Percentiles rank a stretch among this genome's conserved stretches.
Evolutionary conservation across 768 basidiomycete species (phyloP).

Genomic region (Tephrocybe sp.): DNA sequence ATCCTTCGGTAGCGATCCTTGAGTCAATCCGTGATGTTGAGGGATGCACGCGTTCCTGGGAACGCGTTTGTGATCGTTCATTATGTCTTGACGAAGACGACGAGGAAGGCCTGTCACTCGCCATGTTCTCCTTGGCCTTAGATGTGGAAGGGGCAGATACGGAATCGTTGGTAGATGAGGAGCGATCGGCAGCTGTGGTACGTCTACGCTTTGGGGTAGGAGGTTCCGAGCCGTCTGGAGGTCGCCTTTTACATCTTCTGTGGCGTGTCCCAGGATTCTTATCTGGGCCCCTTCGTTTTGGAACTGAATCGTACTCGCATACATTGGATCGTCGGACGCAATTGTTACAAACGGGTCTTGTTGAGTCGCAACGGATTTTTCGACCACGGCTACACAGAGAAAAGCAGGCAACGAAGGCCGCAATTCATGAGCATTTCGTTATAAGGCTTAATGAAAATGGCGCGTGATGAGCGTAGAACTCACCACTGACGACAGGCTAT

Average conservation of each 20-base stretch:
- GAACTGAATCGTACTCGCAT: slow-evolving; percentile 78
- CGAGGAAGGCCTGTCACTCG: slow-evolving; percentile 24
- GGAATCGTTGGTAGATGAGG: slow-evolving; percentile 32
- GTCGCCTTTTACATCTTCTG: slow-evolving; percentile 82
- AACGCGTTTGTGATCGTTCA: slow-evolving; percentile 23
- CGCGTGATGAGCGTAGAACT: slow-evolving; percentile 33
- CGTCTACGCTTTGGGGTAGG: slow-evolving; percentile 58
- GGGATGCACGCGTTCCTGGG: slow-evolving; percentile 11
- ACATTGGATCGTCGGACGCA: slow-evolving; percentile 75
- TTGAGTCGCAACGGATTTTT: slow-evolving; percentile 87
- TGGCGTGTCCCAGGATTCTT: slow-evolving; percentile 83
- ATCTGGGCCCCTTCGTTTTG: slow-evolving; percentile 84
- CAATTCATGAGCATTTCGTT: slow-evolving; percentile 33
- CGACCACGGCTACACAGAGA: slow-evolving; percentile 63
- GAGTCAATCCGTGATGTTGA: slow-evolving; percentile 25
- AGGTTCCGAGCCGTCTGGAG: slow-evolving; percentile 49
- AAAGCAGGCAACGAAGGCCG: slow-evolving; percentile 29
- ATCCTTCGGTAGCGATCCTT: slow-evolving; percentile 27
- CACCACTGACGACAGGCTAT: slow-evolving; percentile 87
- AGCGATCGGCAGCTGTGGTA: slow-evolving; percentile 24
- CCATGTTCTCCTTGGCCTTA: slow-evolving; percentile 41
- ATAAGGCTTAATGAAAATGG: slow-evolving; percentile 40
- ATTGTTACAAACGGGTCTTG: slow-evolving; percentile 78
- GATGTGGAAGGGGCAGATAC: slow-evolving; percentile 29
- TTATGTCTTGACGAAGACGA: slow-evolving; percentile 22